These are phyloP conservation scores for Calonectria hawksworthii DNA, from an alignment of 2,329 filamentous ascomycete genomes.

Conservation along the genomic window DNA sequence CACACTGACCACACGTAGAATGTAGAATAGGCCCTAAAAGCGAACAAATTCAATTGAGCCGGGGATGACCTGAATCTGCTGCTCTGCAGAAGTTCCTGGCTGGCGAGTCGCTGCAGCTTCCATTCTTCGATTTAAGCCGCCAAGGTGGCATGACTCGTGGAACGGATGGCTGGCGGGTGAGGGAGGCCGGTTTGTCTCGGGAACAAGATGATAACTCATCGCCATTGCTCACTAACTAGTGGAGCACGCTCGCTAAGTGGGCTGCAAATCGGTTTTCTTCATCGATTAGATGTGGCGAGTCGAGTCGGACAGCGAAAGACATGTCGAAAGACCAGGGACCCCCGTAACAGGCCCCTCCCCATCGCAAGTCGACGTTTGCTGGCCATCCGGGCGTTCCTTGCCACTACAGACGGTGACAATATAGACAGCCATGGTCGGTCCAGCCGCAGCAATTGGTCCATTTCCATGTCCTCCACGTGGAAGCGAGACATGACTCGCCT, in stretches of 20 bases:
- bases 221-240: background rate
- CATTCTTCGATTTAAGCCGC: background rate
- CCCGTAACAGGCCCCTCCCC: background rate
- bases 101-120: background rate
- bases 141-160: background rate
- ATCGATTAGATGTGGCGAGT: slow-evolving; percentile 14
- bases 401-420: slow-evolving; percentile 24
- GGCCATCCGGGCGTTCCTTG: slow-evolving; percentile 5
- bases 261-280: slow-evolving; percentile 12
- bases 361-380: background rate
- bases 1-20: slow-evolving; percentile 1
- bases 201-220: background rate
- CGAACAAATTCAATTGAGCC: background rate
- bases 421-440: slow-evolving; percentile 4
- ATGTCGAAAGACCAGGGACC: slow-evolving; percentile 8
- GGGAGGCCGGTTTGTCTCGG: slow-evolving; percentile 3
- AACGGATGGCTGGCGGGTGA: background rate
- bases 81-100: background rate
- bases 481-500: slow-evolving; percentile 36
- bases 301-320: slow-evolving; percentile 1
- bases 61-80: background rate
- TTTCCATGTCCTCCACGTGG: slow-evolving; percentile 34
- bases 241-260: slow-evolving; percentile 7
- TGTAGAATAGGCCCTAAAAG: background rate
- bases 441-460: slow-evolving; percentile 8